These are phyloP conservation scores for Phytopythium litorale DNA, from an alignment of 352 stramenopile species.

Conservation along the genomic window DNA sequence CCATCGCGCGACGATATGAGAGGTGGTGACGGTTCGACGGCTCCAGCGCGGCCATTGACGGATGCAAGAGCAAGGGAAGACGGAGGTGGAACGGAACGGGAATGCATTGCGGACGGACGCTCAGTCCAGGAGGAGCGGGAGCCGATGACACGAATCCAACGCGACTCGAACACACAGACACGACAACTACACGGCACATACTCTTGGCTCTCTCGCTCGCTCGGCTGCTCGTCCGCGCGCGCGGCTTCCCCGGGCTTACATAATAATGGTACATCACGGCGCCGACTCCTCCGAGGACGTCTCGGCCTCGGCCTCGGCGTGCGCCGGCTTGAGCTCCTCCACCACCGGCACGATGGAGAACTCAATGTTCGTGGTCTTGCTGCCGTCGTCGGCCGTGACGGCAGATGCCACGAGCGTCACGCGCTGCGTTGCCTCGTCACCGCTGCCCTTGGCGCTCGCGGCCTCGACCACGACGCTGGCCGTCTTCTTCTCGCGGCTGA, in stretches of 20 bases:
- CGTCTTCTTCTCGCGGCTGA: constrained; percentile 41
- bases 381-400: constrained; percentile 36
- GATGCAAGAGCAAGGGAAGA: not conserved
- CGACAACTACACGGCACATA: not conserved
- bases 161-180: not conserved
- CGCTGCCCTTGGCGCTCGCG: constrained; percentile 12
- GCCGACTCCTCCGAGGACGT: constrained; percentile 27
- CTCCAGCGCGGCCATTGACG: not conserved
- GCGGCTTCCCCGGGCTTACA: not conserved
- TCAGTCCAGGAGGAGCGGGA: not conserved
- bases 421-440: constrained; percentile 10
- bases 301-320: constrained; percentile 20
- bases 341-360: constrained; percentile 53
- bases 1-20: not conserved
- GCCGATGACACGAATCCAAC: not conserved
- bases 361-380: constrained; percentile 57
- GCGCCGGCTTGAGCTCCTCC: constrained; percentile 10
- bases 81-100: not conserved
- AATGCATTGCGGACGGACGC: not conserved
- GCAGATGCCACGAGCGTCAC: constrained; percentile 48
- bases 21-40: not conserved
- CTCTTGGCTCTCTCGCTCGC: not conserved
- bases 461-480: constrained; percentile 34
- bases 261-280: constrained; percentile 6
- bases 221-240: not conserved